A percentile compares a stretch with the other conserved stretches of the same genome.
Conservation (phyloP, 1,284 basidiomycete species). For the Boletellus sp. region DNA sequence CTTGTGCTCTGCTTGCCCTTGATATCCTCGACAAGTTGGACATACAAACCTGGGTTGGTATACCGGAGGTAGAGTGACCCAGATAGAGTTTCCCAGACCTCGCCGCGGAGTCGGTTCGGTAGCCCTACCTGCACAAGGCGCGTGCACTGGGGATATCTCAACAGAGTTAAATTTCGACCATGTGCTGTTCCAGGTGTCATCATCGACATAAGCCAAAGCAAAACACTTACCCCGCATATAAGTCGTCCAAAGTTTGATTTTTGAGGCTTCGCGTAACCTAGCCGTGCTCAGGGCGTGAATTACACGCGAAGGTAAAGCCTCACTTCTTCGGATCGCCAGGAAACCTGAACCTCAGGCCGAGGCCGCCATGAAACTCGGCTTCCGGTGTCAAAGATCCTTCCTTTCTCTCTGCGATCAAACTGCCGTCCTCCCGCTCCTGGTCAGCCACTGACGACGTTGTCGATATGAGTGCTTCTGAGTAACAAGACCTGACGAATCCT, state of each 20-base stretch:
- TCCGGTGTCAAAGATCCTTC: slow-evolving; percentile 46
- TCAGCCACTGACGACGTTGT: slow-evolving; percentile 51
- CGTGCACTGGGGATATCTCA: slow-evolving; percentile 96
- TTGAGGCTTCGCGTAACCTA: slow-evolving; percentile 92
- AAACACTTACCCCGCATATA: slow-evolving; percentile 71
- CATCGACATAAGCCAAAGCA: neutral
- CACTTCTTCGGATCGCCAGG: slow-evolving; percentile 93
- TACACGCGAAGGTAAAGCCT: slow-evolving; percentile 25
- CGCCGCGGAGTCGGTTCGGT: slow-evolving; percentile 91
- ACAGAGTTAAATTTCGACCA: slow-evolving; percentile 85
- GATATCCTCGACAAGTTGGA: slow-evolving; percentile 77
- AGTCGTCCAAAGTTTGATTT: slow-evolving; percentile 94
- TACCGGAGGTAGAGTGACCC: slow-evolving; percentile 93
- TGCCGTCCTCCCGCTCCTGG: slow-evolving; percentile 65
- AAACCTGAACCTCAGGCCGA: slow-evolving; percentile 87
- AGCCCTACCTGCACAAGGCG: slow-evolving; percentile 96
- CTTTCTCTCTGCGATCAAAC: slow-evolving; percentile 53
- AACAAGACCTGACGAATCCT: slow-evolving; percentile 87
- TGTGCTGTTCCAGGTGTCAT: slow-evolving; percentile 49
- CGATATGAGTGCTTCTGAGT: slow-evolving; percentile 87
- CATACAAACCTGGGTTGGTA: slow-evolving; percentile 83
- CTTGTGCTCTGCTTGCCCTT: slow-evolving; percentile 80
- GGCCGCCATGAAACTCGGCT: slow-evolving; percentile 75
- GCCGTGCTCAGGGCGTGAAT: slow-evolving; percentile 11
- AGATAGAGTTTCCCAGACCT: slow-evolving; percentile 97